Evolutionary conservation across 73 alveolate genomes (phyloP), one percentile per base, ranked within the genome.

Genomic region (Paramecium pentaurelia): DNA sequence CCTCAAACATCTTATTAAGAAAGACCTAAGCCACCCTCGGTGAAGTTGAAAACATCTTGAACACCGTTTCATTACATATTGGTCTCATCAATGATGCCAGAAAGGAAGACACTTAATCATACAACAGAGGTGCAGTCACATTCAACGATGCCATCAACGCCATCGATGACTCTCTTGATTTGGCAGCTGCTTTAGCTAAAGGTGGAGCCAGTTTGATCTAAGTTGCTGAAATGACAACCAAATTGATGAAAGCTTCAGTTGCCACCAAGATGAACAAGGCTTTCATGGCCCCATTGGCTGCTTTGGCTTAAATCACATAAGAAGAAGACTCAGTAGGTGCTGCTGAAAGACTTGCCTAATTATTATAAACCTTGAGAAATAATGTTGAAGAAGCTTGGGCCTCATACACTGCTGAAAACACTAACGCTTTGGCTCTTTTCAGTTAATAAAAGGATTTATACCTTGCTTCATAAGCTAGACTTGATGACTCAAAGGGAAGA

Each of bases 131-230:
- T 44, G 91, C 91, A 0, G 91, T 80, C 27, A 45, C 91, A 34
- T 80, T 80, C 91, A 80, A 80, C 30, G 91, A 80, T 47, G 91
- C 91, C 91, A 80, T 80, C 77, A 80, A 80, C 77, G 45, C 91
- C 77, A 80, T 80, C 30, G 91, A 80, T 80, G 91, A 80, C 73
- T 80, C 91, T 7, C 71, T 80, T 64, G 91, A 80, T 49, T 44
- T 80, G 47, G 91, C 58, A 22, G 91, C 91, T 12, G 71, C 71
- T 14, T 42, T 73, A 25, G 60, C 58, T 25, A 73, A 42, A 22
- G 91, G 91, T 45, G 42, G 47, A 25, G 91, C 91, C 45, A 27
- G 58, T 27, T 80, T 80, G 64, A 42, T 47, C 73, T 80, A 80
- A 80, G 58, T 80, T 44, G 91, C 91, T 22, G 71, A 80, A 22